Evolutionary conservation across 257 asterid genomes (phyloP), one percentile per base, ranked within the genome.

Genomic region (Solanum corneliomulleri): DNA sequence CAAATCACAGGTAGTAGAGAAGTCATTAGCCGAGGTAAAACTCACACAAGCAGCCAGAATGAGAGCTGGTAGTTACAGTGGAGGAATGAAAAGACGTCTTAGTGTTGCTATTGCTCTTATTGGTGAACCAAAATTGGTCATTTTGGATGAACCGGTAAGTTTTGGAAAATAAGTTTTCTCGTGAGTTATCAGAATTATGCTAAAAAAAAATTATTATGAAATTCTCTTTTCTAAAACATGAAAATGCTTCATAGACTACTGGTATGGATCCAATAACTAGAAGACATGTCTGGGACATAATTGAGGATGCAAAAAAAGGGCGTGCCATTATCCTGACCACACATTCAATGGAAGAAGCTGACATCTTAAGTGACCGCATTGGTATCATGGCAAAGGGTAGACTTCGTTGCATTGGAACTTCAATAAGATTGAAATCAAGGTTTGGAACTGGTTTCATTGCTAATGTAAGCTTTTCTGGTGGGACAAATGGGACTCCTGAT

Each of bases 281-380:
- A 90, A 93, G 99, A 87, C 97, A 96, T 77, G 98, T 96, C 66
- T 95, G 98, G 99, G 99, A 95, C 88, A 97, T 95, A 71, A 95
- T 95, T 64, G 98, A 94, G 91, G 93, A 89, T 84, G 98, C 99
- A 62, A 96, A 96, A 88, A 93, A 88, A 90, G 98, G 99, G 62
- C 97, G 99, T 56, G 98, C 98, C 15, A 94, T 96, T 52, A 93
- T 96, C 85, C 91, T 96, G 80, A 96, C 99, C 27, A 96, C 99
- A 87, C 99, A 96, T 93, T 95, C 99, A 23, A 96, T 96, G 99
- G 99, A 96, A 88, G 98, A 96, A 91, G 99, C 98, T 77, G 99
- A 96, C 88, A 92, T 95, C 86, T 91, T 96, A 89, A 92, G 98
- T 82, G 99, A 95, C 86, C 93, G 99, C 69, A 93, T 95, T 68